Evolutionary conservation across 495 filamentous ascomycete genomes (phyloP).

Genomic region (Friedmanniomyces endolithicus): DNA sequence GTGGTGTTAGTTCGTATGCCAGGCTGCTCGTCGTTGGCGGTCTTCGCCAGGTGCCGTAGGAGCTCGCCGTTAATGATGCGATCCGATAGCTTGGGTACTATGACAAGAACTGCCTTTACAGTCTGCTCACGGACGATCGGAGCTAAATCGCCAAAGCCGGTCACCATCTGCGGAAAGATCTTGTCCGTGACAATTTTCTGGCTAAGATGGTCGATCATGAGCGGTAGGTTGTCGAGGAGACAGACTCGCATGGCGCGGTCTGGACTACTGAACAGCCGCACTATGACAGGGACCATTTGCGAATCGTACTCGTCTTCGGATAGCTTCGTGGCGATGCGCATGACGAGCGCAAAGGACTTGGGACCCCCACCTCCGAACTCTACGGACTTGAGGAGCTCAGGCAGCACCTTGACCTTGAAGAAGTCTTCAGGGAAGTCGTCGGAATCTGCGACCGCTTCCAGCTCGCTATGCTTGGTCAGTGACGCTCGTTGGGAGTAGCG

Average conservation of each 20-base stretch:
- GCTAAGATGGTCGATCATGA: conserved; percentile 82
- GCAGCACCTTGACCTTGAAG: conserved; percentile 91
- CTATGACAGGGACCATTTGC: conserved; percentile 70
- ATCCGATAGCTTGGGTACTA: conserved; percentile 82
- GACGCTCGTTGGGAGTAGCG: no score
- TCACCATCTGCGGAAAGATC: conserved; percentile 90
- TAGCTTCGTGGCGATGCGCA: conserved; percentile 80
- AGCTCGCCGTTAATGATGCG: conserved; percentile 87
- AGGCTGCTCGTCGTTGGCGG: conserved; percentile 93
- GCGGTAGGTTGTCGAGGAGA: conserved; percentile 72
- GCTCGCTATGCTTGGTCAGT: conserved; percentile 44
- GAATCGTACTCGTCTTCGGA: conserved; percentile 80
- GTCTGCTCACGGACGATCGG: conserved; percentile 92
- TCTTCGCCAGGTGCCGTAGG: conserved; percentile 82
- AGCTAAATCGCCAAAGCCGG: conserved; percentile 83
- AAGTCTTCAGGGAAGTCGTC: conserved; percentile 96
- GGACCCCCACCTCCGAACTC: conserved; percentile 94
- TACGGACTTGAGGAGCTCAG: conserved; percentile 89
- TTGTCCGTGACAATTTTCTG: conserved; percentile 90
- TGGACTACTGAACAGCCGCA: conserved; percentile 79
- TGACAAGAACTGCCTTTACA: conserved; percentile 74
- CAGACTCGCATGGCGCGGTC: conserved; percentile 89
- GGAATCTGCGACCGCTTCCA: conserved; percentile 56
- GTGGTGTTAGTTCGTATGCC: conserved; percentile 97
- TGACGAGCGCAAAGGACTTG: conserved; percentile 74